A percentile compares a stretch with the other conserved stretches of the same genome.
phyloP scores from a whole-genome alignment of 805 yeast species.

The Kazachstania africana region DNA sequence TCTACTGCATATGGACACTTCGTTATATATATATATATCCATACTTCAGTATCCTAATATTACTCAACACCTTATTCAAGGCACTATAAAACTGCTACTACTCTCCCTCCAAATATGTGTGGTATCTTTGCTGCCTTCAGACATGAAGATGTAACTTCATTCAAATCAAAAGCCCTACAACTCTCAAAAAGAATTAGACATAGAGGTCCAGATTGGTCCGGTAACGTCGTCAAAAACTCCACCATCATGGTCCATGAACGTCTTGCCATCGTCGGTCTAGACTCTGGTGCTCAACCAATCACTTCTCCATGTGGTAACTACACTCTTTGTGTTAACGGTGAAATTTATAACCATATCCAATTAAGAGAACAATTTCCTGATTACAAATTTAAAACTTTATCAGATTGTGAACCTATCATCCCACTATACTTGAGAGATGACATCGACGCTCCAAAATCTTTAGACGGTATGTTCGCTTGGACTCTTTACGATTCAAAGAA shows the following conservation, averaged over 20 bases:
- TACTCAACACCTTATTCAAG: too few species aligned
- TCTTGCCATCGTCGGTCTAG: slow-evolving; percentile 93
- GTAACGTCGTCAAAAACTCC: slow-evolving; percentile 66
- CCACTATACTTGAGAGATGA: slow-evolving; percentile 84
- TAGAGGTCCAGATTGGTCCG: slow-evolving; percentile 99
- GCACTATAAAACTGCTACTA: too few species aligned
- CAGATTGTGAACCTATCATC: slow-evolving; percentile 96
- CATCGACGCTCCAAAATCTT: slow-evolving; percentile 77
- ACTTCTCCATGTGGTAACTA: slow-evolving; percentile 63
- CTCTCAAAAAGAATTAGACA: slow-evolving; percentile 90
- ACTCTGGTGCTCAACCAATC: slow-evolving; percentile 97
- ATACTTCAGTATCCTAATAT: too few species aligned
- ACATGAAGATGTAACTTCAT: slow-evolving; percentile 67
- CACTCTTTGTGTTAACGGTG: slow-evolving; percentile 87
- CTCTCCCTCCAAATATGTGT: too few species aligned
- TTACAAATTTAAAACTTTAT: slow-evolving; percentile 71
- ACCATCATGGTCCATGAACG: slow-evolving; percentile 91
- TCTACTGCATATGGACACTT: too few species aligned
- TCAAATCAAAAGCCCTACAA: slow-evolving; percentile 81
- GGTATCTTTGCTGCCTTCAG: slow-evolving; percentile 92
- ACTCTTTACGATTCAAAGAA: slow-evolving; percentile 72
- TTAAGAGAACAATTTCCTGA: slow-evolving; percentile 64
- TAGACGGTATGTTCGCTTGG: slow-evolving; percentile 98
- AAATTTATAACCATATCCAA: slow-evolving; percentile 92
- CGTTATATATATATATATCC: too few species aligned